phyloP scores from a whole-genome alignment of 2,329 filamentous ascomycete species.

The Aplosporella prunicola region DNA sequence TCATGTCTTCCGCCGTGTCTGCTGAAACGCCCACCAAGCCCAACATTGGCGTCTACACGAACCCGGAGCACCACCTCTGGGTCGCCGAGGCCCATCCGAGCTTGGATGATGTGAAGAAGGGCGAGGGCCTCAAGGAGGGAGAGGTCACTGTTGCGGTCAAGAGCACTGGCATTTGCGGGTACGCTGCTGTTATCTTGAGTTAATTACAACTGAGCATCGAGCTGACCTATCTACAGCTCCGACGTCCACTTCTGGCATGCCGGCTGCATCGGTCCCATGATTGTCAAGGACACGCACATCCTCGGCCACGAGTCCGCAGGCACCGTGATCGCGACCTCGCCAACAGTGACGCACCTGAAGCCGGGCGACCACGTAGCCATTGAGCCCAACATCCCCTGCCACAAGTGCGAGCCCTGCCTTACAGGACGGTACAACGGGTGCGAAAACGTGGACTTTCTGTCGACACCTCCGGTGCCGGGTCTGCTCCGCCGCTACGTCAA shows the following conservation, averaged over 20 bases:
- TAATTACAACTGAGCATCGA: not conserved
- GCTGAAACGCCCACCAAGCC: slow-evolving; percentile 62
- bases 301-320: slow-evolving; percentile 91
- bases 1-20: too few relatives aligned
- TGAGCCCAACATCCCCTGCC: slow-evolving; percentile 90
- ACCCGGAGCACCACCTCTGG: slow-evolving; percentile 87
- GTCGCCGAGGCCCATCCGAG: slow-evolving; percentile 68
- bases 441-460: slow-evolving; percentile 74
- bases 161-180: slow-evolving; percentile 95
- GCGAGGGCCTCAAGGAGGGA: slow-evolving; percentile 62
- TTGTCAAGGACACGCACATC: slow-evolving; percentile 80
- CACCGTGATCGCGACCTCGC: slow-evolving; percentile 67
- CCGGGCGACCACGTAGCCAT: slow-evolving; percentile 86
- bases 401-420: slow-evolving; percentile 79
- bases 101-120: slow-evolving; percentile 61
- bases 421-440: slow-evolving; percentile 95
- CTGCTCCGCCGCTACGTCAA: slow-evolving; percentile 87
- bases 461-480: slow-evolving; percentile 80
- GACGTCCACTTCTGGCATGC: slow-evolving; percentile 98
- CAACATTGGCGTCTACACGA: slow-evolving; percentile 95
- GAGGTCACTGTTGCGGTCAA: slow-evolving; percentile 84
- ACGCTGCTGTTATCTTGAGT: slow-evolving; percentile 19
- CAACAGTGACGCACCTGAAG: slow-evolving; percentile 67
- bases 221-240: slow-evolving; percentile 46
- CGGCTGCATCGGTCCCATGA: slow-evolving; percentile 92